Base-by-base conservation (phyloP, 768 basidiomycete genomes). In the Kwoniella pini region DNA sequence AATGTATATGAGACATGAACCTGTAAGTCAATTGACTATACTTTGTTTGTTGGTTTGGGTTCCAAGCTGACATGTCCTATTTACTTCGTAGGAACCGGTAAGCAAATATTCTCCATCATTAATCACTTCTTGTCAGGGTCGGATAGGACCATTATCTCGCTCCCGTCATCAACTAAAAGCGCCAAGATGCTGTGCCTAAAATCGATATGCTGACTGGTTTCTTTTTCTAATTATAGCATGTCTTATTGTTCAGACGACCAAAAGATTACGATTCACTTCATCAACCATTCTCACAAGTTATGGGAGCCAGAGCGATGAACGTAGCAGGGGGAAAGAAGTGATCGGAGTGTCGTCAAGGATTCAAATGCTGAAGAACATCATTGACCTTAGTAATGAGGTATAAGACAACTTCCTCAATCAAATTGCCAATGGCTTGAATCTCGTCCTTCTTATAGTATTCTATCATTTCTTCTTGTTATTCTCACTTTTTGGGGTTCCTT, bases 171-270 rank as follows among this genome's bases (percentile, higher is more conserved):
- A 24, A 17, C 19, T 55, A 40, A n/a, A 27, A 11, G 15, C n/a
- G 22, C 17, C n/a, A n/a, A 10, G 28, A 26, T 43, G 22, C n/a
- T n/a, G n/a, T n/a, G n/a, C n/a, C 26, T 43, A 17, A 48, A 3
- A 17, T 17, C 33, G 26, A 13, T 36, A 36, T 40, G 26, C 46
- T 56, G n/a, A 38, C 33, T 15, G n/a, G 33, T 36, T 7, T 36
- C 33, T 36, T 36, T 7, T 36, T 36, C 7, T 36, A 15, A 44
- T 38, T 91, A 78, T 91, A 92, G 10, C 92, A 95, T 76, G 91
- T 96, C 60, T 84, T 97, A 22, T 87, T 96, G 57, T 97, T 97
- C 80, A 86, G 94, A 70, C 87, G 94, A 56, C 72, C 73, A 36
- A 75, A 76, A 58, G 64, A 79, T 45, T 77, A 72, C 60, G 73